phyloP scores from a whole-genome alignment of 768 basidiomycete species.

The Daedalea quercina region DNA sequence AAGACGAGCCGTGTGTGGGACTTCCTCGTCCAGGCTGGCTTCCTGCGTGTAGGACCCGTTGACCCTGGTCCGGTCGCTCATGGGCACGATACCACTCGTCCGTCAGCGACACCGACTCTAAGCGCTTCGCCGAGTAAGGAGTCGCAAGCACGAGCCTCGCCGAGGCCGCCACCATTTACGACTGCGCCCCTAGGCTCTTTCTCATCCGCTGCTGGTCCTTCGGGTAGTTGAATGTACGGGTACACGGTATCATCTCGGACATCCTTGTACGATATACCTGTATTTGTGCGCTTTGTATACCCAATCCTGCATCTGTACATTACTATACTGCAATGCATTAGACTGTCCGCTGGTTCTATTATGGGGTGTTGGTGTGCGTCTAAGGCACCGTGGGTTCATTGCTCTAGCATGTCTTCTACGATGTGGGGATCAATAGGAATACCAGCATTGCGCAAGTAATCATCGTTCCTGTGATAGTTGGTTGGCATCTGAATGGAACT shows the following conservation, averaged over 20 bases:
- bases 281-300: neutral
- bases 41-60: conserved; percentile 50
- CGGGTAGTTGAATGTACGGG: conserved; percentile 4
- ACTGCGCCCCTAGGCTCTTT: conserved; percentile 10
- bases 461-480: conserved; percentile 39
- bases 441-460: conserved; percentile 35
- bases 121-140: conserved; percentile 25
- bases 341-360: neutral
- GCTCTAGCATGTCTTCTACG: conserved; percentile 32
- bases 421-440: conserved; percentile 36
- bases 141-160: conserved; percentile 16
- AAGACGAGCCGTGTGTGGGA: conserved; percentile 93
- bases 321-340: conserved; percentile 1
- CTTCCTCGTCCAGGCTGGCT: conserved; percentile 82
- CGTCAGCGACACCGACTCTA: conserved; percentile 22
- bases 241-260: too few relatives aligned
- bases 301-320: conserved; percentile 3
- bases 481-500: neutral
- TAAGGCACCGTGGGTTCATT: neutral
- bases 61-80: conserved; percentile 11
- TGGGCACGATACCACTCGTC: conserved; percentile 7
- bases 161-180: conserved; percentile 21
- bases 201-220: neutral
- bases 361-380: neutral
- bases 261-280: neutral